Percentiles rank a stretch among this genome's conserved stretches.
phyloP scores from a whole-genome alignment of 345 rosid species.

The Euphorbia tirucalli region DNA sequence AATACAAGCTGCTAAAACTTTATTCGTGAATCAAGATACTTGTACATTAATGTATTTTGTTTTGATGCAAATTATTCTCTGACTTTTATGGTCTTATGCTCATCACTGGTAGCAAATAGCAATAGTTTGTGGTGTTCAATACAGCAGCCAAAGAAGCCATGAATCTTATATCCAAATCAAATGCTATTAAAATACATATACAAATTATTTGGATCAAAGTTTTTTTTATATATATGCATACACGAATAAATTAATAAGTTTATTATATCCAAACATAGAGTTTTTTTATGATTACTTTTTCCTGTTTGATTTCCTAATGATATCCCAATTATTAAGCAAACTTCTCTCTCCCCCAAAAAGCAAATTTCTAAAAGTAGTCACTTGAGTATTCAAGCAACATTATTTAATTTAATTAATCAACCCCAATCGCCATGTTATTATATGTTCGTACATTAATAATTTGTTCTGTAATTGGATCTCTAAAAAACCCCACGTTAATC shows the following conservation, averaged over 20 bases:
- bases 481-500: not conserved
- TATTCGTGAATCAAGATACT: too few relatives aligned
- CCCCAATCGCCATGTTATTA: conserved; percentile 7
- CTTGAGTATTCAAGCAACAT: conserved; percentile 11
- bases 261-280: too few relatives aligned
- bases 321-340: conserved; percentile 4
- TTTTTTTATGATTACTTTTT: not conserved
- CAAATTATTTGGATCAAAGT: not conserved
- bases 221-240: too few relatives aligned
- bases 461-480: conserved; percentile 13
- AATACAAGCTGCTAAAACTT: too few relatives aligned
- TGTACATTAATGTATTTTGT: too few relatives aligned
- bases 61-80: too few relatives aligned
- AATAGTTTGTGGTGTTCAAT: not conserved
- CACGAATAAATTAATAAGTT: too few relatives aligned
- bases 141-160: not conserved
- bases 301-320: not conserved
- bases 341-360: not conserved
- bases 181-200: not conserved
- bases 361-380: not conserved
- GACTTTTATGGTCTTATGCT: too few relatives aligned
- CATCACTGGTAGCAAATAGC: not conserved
- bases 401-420: not conserved
- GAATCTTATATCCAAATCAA: not conserved
- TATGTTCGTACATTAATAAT: not conserved